Evolutionary conservation across 2,329 filamentous ascomycete genomes (phyloP).

Genomic region (Thielaviopsis musarum): DNA sequence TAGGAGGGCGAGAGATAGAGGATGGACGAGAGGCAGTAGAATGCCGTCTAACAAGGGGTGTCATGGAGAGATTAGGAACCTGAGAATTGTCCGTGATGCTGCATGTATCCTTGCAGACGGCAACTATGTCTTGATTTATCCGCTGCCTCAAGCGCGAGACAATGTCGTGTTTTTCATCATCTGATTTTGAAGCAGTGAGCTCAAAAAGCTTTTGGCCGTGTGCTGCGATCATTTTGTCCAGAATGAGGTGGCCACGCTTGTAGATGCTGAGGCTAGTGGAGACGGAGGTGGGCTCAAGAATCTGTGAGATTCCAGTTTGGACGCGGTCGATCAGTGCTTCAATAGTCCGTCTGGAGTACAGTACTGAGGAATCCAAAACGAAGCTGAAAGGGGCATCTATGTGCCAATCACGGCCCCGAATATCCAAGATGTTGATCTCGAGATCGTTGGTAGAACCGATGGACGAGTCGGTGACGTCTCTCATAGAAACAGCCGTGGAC

Average conservation of each 20-base stretch:
- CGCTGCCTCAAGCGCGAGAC: slow-evolving; percentile 26
- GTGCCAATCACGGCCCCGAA: slow-evolving; percentile 29
- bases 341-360: slow-evolving; percentile 27
- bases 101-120: slow-evolving; percentile 35
- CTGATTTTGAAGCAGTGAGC: slow-evolving; percentile 8
- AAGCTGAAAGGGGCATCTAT: slow-evolving; percentile 30
- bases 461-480: slow-evolving; percentile 25
- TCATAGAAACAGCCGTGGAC: slow-evolving; percentile 20
- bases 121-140: slow-evolving; percentile 30
- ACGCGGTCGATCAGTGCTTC: slow-evolving; percentile 34
- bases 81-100: slow-evolving; percentile 20
- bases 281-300: slow-evolving; percentile 29
- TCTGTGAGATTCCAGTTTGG: slow-evolving; percentile 31
- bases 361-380: slow-evolving; percentile 24
- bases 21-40: background rate
- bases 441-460: slow-evolving; percentile 29
- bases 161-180: slow-evolving; percentile 23
- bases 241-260: slow-evolving; percentile 35
- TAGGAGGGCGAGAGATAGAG: slow-evolving; percentile 1
- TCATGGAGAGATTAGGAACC: slow-evolving; percentile 17
- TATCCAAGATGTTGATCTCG: slow-evolving; percentile 29
- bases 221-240: slow-evolving; percentile 32
- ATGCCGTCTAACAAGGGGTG: slow-evolving; percentile 3
- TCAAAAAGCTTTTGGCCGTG: slow-evolving; percentile 15
- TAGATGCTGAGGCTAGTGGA: slow-evolving; percentile 30